Base-by-base conservation (phyloP, 2,329 filamentous ascomycete species). In the Cladosporium sp. region DNA sequence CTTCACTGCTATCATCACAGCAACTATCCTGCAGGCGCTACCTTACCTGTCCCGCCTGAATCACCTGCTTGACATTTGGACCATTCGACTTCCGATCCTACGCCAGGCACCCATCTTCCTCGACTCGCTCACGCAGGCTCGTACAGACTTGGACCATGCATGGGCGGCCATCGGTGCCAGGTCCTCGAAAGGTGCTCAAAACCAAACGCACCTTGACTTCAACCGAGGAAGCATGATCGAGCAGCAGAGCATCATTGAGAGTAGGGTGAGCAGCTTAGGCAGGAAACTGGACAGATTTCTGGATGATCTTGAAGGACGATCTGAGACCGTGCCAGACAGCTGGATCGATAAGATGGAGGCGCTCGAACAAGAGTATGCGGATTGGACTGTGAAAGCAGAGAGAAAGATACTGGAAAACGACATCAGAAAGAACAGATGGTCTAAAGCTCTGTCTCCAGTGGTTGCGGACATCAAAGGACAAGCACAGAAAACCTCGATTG, bases 311-410 rank as follows among this genome's bases (percentile, higher is more conserved):
- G 95, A 98, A 77, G 93, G 92, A 1, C 84, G 88, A 63, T 84
- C 90, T 51, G 95, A 99, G 73, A 92, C 90, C 0, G 81, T 99
- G 11, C 95, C 95, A 0, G 91, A 96, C 48, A 76, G 81, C 30
- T 99, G 94, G 95, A 87, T 98, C 64, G 92, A 96, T 71, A 85
- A 89, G 5, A 89, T 98, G 79, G 95, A 98, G 76, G 79, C 80
- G 0, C 82, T 96, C 5, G 95, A 99, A 76, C 82, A 84, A 13
- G 86, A 89, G 32, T 97, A 94, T 77, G 86, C 88, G 8, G 85
- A 88, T 26, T 99, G 95, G 95, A 87, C 89, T 51, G 88, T 90
- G 57, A 85, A 89, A 57, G 93, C 91, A 34, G 92, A 96, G 73
- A 85, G 85, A 66, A 89, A 86, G 71, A 84, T 93, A n/a, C 82